Percentiles rank a stretch among this genome's conserved stretches.
Conservation (phyloP, 331 rosid species). For the Prunus yedoensis region DNA sequence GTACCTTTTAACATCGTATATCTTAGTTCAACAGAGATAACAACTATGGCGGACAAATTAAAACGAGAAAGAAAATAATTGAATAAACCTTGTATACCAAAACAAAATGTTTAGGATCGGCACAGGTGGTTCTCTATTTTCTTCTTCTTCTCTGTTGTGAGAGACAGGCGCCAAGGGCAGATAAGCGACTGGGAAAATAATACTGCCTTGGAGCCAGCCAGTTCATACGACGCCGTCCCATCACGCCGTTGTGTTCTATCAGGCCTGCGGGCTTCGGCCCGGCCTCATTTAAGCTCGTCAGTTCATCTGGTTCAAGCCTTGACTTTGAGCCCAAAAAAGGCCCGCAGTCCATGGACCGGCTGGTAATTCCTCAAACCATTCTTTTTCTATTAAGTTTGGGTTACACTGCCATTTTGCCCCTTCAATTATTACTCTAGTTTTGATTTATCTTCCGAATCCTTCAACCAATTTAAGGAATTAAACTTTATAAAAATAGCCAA, state of each 20-base stretch:
- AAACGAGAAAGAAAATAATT: not conserved
- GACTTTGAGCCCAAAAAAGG: not conserved
- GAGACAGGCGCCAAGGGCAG: slow-evolving; percentile 10
- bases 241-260: not conserved
- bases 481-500: too few relatives aligned
- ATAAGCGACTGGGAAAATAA: slow-evolving; percentile 4
- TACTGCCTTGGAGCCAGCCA: not conserved
- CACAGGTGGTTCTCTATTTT: not conserved
- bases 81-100: not conserved
- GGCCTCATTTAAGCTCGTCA: not conserved
- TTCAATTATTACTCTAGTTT: too few relatives aligned
- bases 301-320: not conserved
- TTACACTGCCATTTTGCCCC: too few relatives aligned
- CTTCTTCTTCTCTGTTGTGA: not conserved
- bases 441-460: too few relatives aligned
- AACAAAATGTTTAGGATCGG: not conserved
- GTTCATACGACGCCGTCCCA: not conserved
- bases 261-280: not conserved
- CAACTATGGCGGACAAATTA: not conserved
- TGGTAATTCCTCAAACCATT: not conserved
- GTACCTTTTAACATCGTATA: not conserved
- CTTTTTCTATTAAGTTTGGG: too few relatives aligned
- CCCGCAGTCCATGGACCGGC: too few relatives aligned
- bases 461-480: too few relatives aligned
- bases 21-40: not conserved